Conservation (phyloP, 139 green algal genomes). For the Choricystis sp. region DNA sequence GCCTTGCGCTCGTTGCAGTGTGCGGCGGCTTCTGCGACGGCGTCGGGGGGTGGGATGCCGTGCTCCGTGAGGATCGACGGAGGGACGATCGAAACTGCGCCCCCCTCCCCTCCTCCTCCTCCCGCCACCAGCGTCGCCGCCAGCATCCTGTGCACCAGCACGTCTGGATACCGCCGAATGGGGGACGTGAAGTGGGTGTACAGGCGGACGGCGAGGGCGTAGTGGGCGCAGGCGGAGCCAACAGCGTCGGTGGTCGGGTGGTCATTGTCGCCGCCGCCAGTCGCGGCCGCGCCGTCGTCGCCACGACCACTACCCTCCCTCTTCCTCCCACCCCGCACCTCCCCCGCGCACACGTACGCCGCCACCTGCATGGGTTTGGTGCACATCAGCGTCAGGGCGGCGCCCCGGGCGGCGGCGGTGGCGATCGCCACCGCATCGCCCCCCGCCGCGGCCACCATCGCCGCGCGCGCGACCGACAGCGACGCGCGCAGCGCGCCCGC, state of each 20-base stretch:
- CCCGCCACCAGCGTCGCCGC: slow-evolving; percentile 35
- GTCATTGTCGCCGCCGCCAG: background rate
- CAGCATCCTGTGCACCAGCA: slow-evolving; percentile 77
- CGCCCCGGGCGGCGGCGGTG: too few relatives aligned
- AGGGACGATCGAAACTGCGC: background rate
- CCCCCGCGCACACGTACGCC: slow-evolving; percentile 30
- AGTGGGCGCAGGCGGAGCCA: slow-evolving; percentile 54
- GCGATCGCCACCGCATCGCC: slow-evolving; percentile 8
- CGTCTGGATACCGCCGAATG: slow-evolving; percentile 63
- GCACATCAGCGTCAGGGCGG: slow-evolving; percentile 51
- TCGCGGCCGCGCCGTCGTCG: slow-evolving; percentile 6
- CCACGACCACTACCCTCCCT: too few relatives aligned
- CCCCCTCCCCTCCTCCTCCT: slow-evolving; percentile 1
- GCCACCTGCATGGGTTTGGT: slow-evolving; percentile 82
- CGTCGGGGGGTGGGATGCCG: slow-evolving; percentile 10
- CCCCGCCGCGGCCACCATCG: slow-evolving; percentile 10
- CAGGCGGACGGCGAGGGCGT: slow-evolving; percentile 56
- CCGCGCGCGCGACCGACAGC: slow-evolving; percentile 25
- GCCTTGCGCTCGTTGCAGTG: slow-evolving; percentile 75
- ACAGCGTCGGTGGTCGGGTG: background rate
- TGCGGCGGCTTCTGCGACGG: slow-evolving; percentile 25
- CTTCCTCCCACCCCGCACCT: too few relatives aligned
- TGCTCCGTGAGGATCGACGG: background rate
- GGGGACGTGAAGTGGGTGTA: slow-evolving; percentile 89
- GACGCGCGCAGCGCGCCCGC: slow-evolving; percentile 23